A percentile compares a stretch with the other conserved stretches of the same genome.
phyloP scores from a whole-genome alignment of 768 basidiomycete genomes.

The Boletus reticulatus region DNA sequence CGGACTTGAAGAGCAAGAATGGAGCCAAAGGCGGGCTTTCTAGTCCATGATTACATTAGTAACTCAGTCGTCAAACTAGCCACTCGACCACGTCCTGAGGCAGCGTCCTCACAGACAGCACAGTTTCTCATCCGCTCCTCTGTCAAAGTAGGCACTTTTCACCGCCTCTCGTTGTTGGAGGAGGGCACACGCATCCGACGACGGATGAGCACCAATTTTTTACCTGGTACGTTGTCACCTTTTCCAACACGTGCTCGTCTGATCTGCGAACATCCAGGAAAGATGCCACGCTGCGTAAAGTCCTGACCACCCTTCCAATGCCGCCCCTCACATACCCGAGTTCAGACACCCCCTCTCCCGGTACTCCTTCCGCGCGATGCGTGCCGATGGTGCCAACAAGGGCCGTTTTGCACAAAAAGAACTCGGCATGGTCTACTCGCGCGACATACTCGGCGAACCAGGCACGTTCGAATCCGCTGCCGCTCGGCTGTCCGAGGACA shows the following conservation, averaged over 20 bases:
- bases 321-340: constrained; percentile 65
- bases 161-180: constrained; percentile 71
- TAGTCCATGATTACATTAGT: background rate
- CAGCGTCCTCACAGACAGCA: constrained; percentile 48
- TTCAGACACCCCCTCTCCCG: constrained; percentile 80
- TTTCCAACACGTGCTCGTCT: background rate
- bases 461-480: constrained; percentile 58
- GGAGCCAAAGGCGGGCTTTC: background rate
- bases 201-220: constrained; percentile 83
- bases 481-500: constrained; percentile 58
- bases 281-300: constrained; percentile 78
- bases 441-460: constrained; percentile 82
- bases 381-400: constrained; percentile 69
- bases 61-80: background rate
- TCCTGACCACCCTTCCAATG: constrained; percentile 71
- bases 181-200: constrained; percentile 71
- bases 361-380: constrained; percentile 78
- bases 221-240: constrained; percentile 56
- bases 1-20: constrained; percentile 11
- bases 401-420: constrained; percentile 77
- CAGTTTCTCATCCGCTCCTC: constrained; percentile 84
- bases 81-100: background rate
- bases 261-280: constrained; percentile 47
- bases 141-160: constrained; percentile 78
- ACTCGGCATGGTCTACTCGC: constrained; percentile 77